A percentile compares a stretch with the other conserved stretches of the same genome.
phyloP scores from a whole-genome alignment of 768 basidiomycete species.

The Rhodotorula kratochvilovae region DNA sequence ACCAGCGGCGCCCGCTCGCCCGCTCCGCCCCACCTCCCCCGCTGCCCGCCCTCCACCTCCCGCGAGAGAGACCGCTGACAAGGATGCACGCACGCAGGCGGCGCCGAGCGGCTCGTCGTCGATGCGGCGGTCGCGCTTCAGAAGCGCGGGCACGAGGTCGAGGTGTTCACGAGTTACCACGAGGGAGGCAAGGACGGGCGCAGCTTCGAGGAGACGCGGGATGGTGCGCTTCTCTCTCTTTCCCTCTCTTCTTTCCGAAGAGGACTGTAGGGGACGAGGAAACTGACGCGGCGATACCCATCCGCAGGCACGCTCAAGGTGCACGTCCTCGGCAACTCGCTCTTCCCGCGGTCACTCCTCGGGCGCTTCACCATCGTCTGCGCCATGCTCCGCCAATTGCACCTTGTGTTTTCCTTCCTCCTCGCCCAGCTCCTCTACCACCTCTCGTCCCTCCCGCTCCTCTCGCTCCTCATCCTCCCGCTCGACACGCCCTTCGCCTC shows the following conservation, averaged over 20 bases:
- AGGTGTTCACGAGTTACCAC: slow-evolving; percentile 90
- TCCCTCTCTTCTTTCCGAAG: too few species aligned
- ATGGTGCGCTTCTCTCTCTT: slow-evolving; percentile 56
- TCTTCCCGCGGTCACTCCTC: slow-evolving; percentile 72
- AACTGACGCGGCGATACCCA: too few species aligned
- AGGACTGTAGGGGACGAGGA: too few species aligned
- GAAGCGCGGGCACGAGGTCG: slow-evolving; percentile 72
- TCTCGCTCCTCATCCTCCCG: slow-evolving; percentile 20
- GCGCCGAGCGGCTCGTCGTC: slow-evolving; percentile 89
- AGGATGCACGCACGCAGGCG: slow-evolving; percentile 56
- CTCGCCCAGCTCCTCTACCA: slow-evolving; percentile 42
- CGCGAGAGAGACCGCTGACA: too few species aligned
- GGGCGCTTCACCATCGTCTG: slow-evolving; percentile 83
- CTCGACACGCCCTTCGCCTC: slow-evolving; percentile 23
- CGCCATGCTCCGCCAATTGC: slow-evolving; percentile 81
- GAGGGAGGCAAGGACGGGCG: slow-evolving; percentile 58
- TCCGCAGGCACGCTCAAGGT: slow-evolving; percentile 70
- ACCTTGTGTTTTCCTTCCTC: slow-evolving; percentile 68
- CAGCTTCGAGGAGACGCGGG: slow-evolving; percentile 88
- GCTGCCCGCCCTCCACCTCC: too few species aligned
- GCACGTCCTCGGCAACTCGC: slow-evolving; percentile 61
- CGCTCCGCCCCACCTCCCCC: slow-evolving; percentile 9
- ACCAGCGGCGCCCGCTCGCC: background rate
- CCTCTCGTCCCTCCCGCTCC: slow-evolving; percentile 39
- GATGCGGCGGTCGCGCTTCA: slow-evolving; percentile 90